Evolutionary conservation across 129 eudicot genomes (phyloP).

Genomic region (Mikania micrantha): DNA sequence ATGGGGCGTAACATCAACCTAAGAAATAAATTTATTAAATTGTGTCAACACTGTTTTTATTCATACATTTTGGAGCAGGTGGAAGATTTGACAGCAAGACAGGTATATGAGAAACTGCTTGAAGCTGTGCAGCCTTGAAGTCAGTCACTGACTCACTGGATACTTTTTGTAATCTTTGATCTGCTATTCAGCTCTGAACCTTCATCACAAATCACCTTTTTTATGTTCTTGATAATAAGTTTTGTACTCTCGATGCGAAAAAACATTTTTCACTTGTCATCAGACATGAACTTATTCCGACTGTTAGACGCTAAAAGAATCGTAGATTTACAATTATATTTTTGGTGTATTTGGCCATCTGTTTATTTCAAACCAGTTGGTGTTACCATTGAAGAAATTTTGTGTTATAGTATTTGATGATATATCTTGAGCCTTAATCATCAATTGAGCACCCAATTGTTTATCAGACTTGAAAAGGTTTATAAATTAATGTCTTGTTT

Average conservation of each 20-base stretch:
- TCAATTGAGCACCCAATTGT: no score
- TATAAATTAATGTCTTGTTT: no score
- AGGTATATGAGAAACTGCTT: slow-evolving; percentile 94
- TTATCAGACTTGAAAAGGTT: no score
- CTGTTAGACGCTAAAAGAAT: no score
- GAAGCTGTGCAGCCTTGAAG: slow-evolving; percentile 92
- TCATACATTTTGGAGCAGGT: slow-evolving; percentile 44
- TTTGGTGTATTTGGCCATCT: no score
- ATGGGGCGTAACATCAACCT: no score
- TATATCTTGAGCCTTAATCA: no score
- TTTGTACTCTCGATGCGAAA: slow-evolving; percentile 3
- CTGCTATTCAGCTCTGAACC: background rate
- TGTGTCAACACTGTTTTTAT: background rate
- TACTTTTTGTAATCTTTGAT: background rate
- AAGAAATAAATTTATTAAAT: background rate
- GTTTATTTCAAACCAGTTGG: no score
- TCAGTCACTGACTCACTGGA: background rate
- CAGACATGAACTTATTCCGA: background rate
- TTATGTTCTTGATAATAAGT: background rate
- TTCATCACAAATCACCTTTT: background rate
- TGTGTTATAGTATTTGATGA: no score
- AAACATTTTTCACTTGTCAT: background rate
- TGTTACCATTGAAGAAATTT: no score
- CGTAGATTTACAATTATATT: no score
- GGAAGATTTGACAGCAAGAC: slow-evolving; percentile 89